Evolutionary conservation across 805 yeast species (phyloP), one percentile per base, ranked within the genome.

Genomic region (Tetrapisispora phaffii): DNA sequence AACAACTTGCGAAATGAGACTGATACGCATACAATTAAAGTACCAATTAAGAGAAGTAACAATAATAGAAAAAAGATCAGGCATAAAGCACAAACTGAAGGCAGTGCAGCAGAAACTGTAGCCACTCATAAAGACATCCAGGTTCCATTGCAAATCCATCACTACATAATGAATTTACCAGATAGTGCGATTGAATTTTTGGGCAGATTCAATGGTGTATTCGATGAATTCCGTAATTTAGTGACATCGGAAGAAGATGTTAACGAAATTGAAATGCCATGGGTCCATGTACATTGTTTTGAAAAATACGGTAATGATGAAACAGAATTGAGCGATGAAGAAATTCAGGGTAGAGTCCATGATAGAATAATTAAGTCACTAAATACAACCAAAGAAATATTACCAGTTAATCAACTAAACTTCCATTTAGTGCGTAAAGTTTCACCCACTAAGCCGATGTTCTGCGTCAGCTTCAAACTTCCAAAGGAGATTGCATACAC

Each of bases 371-470:
- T 69, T 24, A 63, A 70, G 1, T 65, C 77, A 3, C 65, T 74
- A 52, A 53, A 68, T 4, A 62, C 73, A 16, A 61, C 82, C 32
- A 69, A 71, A 2, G 68, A 75, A 0, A 65, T 77, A 8, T 51
- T 69, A 15, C 73, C 77, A 0, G 67, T 77, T 13, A 71, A 70
- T 3, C 59, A 67, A 0, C 64, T 84, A 33, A 57, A 65, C 0
- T 84, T 90, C 65, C 97, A 90, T 57, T 68, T 82, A 51, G 98
- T 93, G 9, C 78, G 99, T 59, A 82, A 80, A 60, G 98, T 93
- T 7, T 90, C 98, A 1, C 98, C 98, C 4, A 86, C 97, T 6
- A 93, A 93, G 59, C 90, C 90, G 29, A 93, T 93, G 98, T 89
- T 77, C 60, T 87, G 97, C 65, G 84, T 87, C 3, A 71, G 88